Evolutionary conservation across 139 green algal genomes (phyloP), one percentile per base, ranked within the genome.

Genomic region (Pseudopediastrum boryanum): DNA sequence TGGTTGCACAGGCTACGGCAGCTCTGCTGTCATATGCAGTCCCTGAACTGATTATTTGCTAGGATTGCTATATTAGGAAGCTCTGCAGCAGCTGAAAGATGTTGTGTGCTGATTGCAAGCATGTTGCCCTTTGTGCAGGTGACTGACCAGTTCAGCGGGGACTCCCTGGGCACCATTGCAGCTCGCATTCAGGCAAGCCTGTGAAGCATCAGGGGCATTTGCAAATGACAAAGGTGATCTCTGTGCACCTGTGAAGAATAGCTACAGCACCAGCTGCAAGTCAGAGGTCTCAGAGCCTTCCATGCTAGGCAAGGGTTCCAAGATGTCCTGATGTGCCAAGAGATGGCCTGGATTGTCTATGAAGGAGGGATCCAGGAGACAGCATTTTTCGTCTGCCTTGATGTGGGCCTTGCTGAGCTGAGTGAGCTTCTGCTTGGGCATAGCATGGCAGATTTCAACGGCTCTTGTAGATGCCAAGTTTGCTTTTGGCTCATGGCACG

Each of bases 81-180:
- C 54, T 25, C 27, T 38, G 54, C 7, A 6, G 5, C 16, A 33
- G 54, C 16, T 16, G 27, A 35, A 38, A 16, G 10, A 5, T 63
- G 4, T 31, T n/a, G 27, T 63, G 33, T n/a, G 27, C 8, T 6
- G 31, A 27, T 27, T 33, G 7, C 54, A 63, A 5, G 7, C 9
- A 35, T 63, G 54, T 12, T 27, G 54, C 12, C 54, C 33, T 25
- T 63, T 31, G 23, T 54, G 31, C 74, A 85, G 75, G 67, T 85
- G 44, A 78, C 61, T 59, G 35, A 63, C 52, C 6, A 39, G 0
- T 71, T 64, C 16, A 7, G 64, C 3, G 75, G 80, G 9, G 80
- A 85, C 7, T 58, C 66, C 2, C 67, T 85, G 36, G 54, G 29
- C 9, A 36, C 21, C 29, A 75, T 85, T 25, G 56, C 74, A 3